A percentile compares a stretch with the other conserved stretches of the same genome.
phyloP scores from a whole-genome alignment of 2,329 filamentous ascomycete genomes.

The Mycosphaerella sp. region DNA sequence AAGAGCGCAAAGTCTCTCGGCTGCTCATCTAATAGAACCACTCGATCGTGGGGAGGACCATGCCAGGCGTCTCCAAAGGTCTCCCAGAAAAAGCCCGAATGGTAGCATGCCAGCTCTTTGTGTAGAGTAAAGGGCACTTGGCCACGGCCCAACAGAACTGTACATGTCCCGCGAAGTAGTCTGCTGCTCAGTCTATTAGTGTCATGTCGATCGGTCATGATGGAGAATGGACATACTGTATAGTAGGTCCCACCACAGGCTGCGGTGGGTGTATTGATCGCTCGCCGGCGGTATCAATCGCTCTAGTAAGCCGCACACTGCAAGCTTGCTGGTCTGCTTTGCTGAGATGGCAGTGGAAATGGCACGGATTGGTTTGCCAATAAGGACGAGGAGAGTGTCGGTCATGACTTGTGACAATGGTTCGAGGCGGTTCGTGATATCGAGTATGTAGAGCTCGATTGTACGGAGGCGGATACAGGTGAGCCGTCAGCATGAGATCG shows the following conservation, averaged over 20 bases:
- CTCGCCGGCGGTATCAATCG: not conserved
- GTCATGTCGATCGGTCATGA: not conserved
- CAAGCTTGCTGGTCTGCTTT: slow-evolving; percentile 1
- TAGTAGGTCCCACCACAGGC: not conserved
- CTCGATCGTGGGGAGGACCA: not conserved
- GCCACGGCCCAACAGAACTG: slow-evolving; percentile 1
- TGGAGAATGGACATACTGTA: not conserved
- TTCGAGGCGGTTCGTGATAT: slow-evolving; percentile 3
- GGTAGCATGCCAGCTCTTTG: slow-evolving; percentile 7
- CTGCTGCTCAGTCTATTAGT: not conserved
- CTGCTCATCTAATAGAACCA: not conserved
- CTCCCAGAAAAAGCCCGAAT: slow-evolving; percentile 1
- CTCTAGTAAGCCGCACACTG: not conserved
- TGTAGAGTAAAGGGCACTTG: slow-evolving; percentile 7
- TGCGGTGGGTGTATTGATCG: not conserved
- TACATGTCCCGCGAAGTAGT: slow-evolving; percentile 1
- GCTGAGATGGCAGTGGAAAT: slow-evolving; percentile 3
- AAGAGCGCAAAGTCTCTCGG: slow-evolving; percentile 7
- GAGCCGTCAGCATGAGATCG: slow-evolving; percentile 3
- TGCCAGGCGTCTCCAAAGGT: slow-evolving; percentile 4
- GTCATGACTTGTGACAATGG: not conserved
- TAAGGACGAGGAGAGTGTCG: not conserved
- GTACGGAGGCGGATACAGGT: slow-evolving; percentile 3
- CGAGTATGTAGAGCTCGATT: slow-evolving; percentile 3
- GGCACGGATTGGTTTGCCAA: slow-evolving; percentile 4